phyloP scores from a whole-genome alignment of 1,284 basidiomycete species.

The Cutaneotrichosporon cutaneum region DNA sequence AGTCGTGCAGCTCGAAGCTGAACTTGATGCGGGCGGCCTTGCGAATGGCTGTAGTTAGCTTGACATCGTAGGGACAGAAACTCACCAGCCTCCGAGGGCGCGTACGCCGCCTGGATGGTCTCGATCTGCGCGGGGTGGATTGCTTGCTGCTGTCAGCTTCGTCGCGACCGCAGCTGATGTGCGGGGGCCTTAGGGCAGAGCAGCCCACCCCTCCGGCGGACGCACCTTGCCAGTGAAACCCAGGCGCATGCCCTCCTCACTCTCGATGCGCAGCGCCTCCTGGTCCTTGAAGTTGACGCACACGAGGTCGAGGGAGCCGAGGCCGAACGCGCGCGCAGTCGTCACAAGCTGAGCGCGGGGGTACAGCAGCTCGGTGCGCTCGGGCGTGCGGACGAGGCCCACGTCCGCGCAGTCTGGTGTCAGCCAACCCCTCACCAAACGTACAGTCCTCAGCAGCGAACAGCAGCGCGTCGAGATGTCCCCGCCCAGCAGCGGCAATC shows the following conservation, averaged over 20 bases:
- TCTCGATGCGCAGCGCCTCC: slow-evolving; percentile 70
- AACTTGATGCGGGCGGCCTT: slow-evolving; percentile 68
- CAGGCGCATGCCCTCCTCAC: slow-evolving; percentile 69
- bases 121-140: slow-evolving; percentile 87
- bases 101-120: slow-evolving; percentile 73
- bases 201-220: slow-evolving; percentile 10
- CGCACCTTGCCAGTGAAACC: slow-evolving; percentile 82
- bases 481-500: slow-evolving; percentile 41
- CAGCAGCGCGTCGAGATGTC: slow-evolving; percentile 56
- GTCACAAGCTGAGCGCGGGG: slow-evolving; percentile 82
- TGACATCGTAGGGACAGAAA: no score
- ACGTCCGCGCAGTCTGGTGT: slow-evolving; percentile 70
- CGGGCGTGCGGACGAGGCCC: slow-evolving; percentile 72
- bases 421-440: neutral
- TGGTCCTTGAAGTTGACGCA: slow-evolving; percentile 85
- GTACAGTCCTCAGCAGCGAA: slow-evolving; percentile 88
- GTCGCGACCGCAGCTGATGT: neutral
- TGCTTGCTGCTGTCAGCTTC: slow-evolving; percentile 66
- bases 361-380: slow-evolving; percentile 73
- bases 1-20: slow-evolving; percentile 44
- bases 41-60: slow-evolving; percentile 60
- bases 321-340: slow-evolving; percentile 76
- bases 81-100: slow-evolving; percentile 69
- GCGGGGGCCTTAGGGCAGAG: no score
- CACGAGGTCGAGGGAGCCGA: slow-evolving; percentile 90